Conservation (phyloP, 1,284 basidiomycete species). For the Neolentinus lepideus region DNA sequence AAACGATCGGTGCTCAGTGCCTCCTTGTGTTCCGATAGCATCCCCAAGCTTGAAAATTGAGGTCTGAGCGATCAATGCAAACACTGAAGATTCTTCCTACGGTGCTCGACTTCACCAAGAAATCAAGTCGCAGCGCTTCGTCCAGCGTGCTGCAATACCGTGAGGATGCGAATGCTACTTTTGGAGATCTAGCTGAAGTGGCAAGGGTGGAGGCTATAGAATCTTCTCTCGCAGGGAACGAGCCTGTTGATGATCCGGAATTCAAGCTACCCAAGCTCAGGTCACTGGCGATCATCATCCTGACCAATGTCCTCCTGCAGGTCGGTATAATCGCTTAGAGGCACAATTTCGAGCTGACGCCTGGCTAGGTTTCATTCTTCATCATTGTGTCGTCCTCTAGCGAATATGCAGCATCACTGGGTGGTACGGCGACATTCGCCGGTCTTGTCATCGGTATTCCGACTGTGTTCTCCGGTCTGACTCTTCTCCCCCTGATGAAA, state of each 20-base stretch:
- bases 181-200: no score
- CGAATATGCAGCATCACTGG: slow-evolving; percentile 53
- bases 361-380: slow-evolving; percentile 53
- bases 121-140: no score
- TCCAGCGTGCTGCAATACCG: no score
- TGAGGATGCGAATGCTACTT: no score
- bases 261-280: slow-evolving; percentile 36
- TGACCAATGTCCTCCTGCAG: slow-evolving; percentile 39
- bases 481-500: slow-evolving; percentile 49
- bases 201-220: not conserved
- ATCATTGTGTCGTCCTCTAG: slow-evolving; percentile 62
- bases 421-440: slow-evolving; percentile 59
- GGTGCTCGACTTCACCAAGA: no score
- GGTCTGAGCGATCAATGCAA: no score
- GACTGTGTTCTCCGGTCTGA: slow-evolving; percentile 48
- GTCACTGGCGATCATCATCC: slow-evolving; percentile 35
- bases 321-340: slow-evolving; percentile 18
- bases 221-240: not conserved
- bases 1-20: no score
- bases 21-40: no score
- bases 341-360: not conserved
- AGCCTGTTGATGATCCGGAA: slow-evolving; percentile 27
- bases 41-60: no score
- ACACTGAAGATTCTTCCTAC: no score
- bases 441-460: slow-evolving; percentile 66